Percentiles rank a stretch among this genome's conserved stretches.
phyloP scores from a whole-genome alignment of 495 filamentous ascomycete genomes.

The Podospora fimiseda region DNA sequence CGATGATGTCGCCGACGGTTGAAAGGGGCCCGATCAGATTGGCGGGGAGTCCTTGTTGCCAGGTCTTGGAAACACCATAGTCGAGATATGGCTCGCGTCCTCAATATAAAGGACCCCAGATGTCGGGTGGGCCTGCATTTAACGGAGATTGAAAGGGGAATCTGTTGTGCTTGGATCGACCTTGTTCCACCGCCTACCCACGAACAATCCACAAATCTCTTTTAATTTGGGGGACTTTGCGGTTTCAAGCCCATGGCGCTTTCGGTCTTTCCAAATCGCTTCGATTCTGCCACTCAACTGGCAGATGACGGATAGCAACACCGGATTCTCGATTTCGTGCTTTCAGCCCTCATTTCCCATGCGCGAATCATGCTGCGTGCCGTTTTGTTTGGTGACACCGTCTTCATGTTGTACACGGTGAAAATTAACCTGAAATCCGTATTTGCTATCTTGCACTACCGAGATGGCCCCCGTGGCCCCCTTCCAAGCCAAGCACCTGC shows the following conservation, averaged over 20 bases:
- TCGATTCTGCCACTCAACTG: not conserved
- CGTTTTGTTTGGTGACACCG: not conserved
- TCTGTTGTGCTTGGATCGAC: not conserved
- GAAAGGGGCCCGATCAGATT: no score
- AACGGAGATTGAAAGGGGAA: slow-evolving; percentile 10
- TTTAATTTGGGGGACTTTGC: slow-evolving; percentile 3
- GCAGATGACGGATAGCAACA: not conserved
- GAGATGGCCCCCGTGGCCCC: not conserved
- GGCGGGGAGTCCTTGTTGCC: not conserved
- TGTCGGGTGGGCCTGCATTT: slow-evolving; percentile 11
- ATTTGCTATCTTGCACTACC: not conserved
- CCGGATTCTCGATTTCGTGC: not conserved
- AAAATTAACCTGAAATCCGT: not conserved
- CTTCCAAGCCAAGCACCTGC: not conserved
- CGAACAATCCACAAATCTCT: slow-evolving; percentile 10
- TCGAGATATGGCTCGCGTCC: not conserved
- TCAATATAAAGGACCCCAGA: slow-evolving; percentile 3
- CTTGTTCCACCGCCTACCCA: slow-evolving; percentile 10
- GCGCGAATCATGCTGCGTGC: not conserved
- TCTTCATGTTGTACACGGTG: not conserved
- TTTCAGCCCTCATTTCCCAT: slow-evolving; percentile 4
- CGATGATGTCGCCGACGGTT: no score
- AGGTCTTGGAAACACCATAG: not conserved
- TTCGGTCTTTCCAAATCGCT: not conserved
- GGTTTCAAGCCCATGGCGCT: slow-evolving; percentile 10